A percentile compares a stretch with the other conserved stretches of the same genome.
phyloP scores from a whole-genome alignment of 2,329 filamentous ascomycete genomes.

The Mycogone perniciosa region DNA sequence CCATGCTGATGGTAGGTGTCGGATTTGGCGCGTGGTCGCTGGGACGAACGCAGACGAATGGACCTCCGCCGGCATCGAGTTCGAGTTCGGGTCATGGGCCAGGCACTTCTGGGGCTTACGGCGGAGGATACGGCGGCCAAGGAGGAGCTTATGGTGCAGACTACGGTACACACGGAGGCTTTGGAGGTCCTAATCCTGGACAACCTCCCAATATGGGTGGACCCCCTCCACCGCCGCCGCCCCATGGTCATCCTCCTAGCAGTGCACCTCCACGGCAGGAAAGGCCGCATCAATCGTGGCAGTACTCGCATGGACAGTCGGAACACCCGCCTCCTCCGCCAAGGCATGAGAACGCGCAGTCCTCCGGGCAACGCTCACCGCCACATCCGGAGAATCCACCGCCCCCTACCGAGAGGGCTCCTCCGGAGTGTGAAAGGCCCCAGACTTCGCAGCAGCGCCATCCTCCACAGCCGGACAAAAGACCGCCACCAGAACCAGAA shows the following conservation, averaged over 20 bases:
- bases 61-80: slow-evolving; percentile 4
- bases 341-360: slow-evolving; percentile 1
- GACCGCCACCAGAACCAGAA: slow-evolving; percentile 3
- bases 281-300: slow-evolving; percentile 7
- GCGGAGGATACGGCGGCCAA: slow-evolving; percentile 2
- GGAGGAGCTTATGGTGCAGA: slow-evolving; percentile 5
- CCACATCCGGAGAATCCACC: slow-evolving; percentile 9
- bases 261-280: slow-evolving; percentile 10
- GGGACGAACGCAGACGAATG: slow-evolving; percentile 32
- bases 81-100: slow-evolving; percentile 10
- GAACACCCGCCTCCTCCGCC: slow-evolving; percentile 5
- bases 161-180: slow-evolving; percentile 10
- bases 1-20: slow-evolving; percentile 65
- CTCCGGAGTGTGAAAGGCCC: slow-evolving; percentile 14
- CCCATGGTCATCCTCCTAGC: slow-evolving; percentile 4
- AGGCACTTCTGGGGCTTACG: slow-evolving; percentile 1
- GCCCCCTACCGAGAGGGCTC: slow-evolving; percentile 1
- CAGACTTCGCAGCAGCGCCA: slow-evolving; percentile 16
- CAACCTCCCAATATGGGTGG: slow-evolving; percentile 4
- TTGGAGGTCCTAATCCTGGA: slow-evolving; percentile 17
- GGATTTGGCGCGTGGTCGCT: slow-evolving; percentile 70
- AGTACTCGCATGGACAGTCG: neutral
- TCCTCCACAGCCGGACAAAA: slow-evolving; percentile 18
- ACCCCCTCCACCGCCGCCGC: slow-evolving; percentile 11
- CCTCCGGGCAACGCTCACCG: slow-evolving; percentile 8